These are phyloP conservation scores for Eragrostis nindensis DNA, from an alignment of 176 grass and related monocot species.

Conservation along the genomic window DNA sequence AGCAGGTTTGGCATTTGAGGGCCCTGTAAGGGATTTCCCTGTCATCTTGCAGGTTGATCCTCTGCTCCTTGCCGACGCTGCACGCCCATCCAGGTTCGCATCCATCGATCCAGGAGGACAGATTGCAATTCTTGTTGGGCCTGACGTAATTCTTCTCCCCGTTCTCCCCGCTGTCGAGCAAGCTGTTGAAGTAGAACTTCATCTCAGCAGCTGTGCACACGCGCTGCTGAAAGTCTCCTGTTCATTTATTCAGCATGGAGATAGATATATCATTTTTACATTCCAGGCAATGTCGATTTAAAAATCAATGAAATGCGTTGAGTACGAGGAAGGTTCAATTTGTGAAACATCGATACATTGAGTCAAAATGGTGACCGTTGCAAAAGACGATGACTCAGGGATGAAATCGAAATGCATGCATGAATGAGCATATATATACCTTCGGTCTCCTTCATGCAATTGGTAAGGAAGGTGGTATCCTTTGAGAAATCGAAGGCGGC, in stretches of 20 bases:
- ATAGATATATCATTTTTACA: not conserved
- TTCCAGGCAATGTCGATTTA: not conserved
- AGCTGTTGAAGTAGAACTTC: slow-evolving; percentile 87
- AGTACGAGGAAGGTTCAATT: too few species aligned
- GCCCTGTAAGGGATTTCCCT: slow-evolving; percentile 61
- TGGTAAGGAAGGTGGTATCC: slow-evolving; percentile 66
- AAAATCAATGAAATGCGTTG: not conserved
- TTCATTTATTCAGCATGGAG: not conserved
- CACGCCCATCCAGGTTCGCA: slow-evolving; percentile 97
- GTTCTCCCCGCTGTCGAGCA: slow-evolving; percentile 46
- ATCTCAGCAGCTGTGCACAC: slow-evolving; percentile 90
- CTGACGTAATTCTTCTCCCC: slow-evolving; percentile 66
- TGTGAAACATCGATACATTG: not conserved
- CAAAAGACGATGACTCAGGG: not conserved
- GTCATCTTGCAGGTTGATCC: slow-evolving; percentile 65
- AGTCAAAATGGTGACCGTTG: not conserved
- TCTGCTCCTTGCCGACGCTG: slow-evolving; percentile 50
- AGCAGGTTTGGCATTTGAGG: slow-evolving; percentile 71
- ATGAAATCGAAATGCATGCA: not conserved
- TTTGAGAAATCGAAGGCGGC: slow-evolving; percentile 87
- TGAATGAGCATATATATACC: slow-evolving; percentile 34
- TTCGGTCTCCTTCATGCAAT: slow-evolving; percentile 77
- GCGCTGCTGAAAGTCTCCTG: slow-evolving; percentile 82
- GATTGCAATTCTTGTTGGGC: slow-evolving; percentile 94
- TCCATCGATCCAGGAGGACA: slow-evolving; percentile 77